Evolutionary conservation across 2,329 filamentous ascomycete genomes (phyloP).

Genomic region (Fusarium brachygibbosum): DNA sequence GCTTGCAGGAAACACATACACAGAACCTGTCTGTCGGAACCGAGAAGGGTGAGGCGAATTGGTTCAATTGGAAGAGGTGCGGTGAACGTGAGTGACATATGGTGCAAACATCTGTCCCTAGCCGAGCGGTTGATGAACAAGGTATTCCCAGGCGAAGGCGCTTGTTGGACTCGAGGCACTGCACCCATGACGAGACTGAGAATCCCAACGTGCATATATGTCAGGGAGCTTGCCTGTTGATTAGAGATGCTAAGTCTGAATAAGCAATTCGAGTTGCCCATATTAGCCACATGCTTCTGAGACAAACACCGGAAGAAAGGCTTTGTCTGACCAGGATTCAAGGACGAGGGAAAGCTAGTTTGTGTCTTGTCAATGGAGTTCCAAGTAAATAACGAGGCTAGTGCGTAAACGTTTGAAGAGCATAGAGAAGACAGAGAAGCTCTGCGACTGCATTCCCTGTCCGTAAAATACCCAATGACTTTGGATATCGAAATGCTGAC

Average conservation of each 20-base stretch:
- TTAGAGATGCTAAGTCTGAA: slow-evolving; percentile 30
- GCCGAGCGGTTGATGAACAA: slow-evolving; percentile 40
- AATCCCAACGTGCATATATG: slow-evolving; percentile 22
- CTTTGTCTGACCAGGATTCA: slow-evolving; percentile 9
- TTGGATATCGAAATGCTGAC: background rate
- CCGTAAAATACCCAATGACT: slow-evolving; percentile 11
- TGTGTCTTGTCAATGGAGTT: slow-evolving; percentile 4
- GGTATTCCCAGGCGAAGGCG: slow-evolving; percentile 35
- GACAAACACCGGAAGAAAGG: slow-evolving; percentile 40
- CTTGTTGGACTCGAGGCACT: slow-evolving; percentile 40
- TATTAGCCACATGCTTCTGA: slow-evolving; percentile 38
- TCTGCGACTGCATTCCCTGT: slow-evolving; percentile 1
- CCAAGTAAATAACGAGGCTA: slow-evolving; percentile 4
- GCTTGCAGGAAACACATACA: slow-evolving; percentile 18
- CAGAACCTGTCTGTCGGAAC: slow-evolving; percentile 22
- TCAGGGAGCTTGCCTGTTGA: slow-evolving; percentile 39
- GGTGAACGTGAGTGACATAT: slow-evolving; percentile 28
- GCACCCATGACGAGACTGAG: slow-evolving; percentile 15
- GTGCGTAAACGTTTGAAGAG: background rate
- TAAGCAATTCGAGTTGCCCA: slow-evolving; percentile 34
- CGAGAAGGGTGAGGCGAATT: slow-evolving; percentile 32
- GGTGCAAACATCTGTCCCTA: slow-evolving; percentile 33
- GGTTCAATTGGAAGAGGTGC: slow-evolving; percentile 24
- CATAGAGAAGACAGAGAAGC: background rate
- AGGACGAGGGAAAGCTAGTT: background rate